Conservation (phyloP, 345 rosid species). For the Eutrema japonicum region DNA sequence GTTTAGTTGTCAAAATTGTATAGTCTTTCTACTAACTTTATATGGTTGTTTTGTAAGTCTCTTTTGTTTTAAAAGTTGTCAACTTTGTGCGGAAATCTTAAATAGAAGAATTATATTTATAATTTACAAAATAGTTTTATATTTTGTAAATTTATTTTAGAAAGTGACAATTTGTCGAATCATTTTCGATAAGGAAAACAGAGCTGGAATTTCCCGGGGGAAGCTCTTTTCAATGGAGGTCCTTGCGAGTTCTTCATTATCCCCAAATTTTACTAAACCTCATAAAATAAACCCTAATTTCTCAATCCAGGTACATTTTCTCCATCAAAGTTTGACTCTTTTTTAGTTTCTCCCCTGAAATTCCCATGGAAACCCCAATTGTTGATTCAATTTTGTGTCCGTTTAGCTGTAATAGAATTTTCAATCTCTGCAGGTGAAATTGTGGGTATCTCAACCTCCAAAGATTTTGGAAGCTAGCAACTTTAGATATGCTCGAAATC, state of each 20-base stretch:
- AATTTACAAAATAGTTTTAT: not conserved
- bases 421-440: constrained; percentile 45
- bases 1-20: constrained; percentile 20
- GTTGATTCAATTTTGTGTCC: not conserved
- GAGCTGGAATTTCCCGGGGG: constrained; percentile 45
- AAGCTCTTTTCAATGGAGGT: constrained; percentile 58
- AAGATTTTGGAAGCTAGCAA: constrained; percentile 42
- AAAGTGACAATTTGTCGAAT: constrained; percentile 22
- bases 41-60: not conserved
- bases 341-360: not conserved
- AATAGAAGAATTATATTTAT: constrained; percentile 2
- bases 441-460: constrained; percentile 44
- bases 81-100: constrained; percentile 13
- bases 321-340: not conserved
- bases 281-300: constrained; percentile 35
- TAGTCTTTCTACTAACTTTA: constrained; percentile 29
- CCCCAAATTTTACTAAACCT: constrained; percentile 38
- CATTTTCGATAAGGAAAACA: constrained; percentile 39
- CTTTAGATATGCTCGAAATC: constrained; percentile 35
- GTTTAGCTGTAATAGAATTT: constrained; percentile 7
- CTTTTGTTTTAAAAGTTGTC: constrained; percentile 13
- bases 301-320: constrained; percentile 49
- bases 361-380: not conserved
- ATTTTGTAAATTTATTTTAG: not conserved
- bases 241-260: constrained; percentile 51